These are phyloP conservation scores for Rhodotorula toruloides DNA, from an alignment of 768 basidiomycete species.

Conservation along the genomic window DNA sequence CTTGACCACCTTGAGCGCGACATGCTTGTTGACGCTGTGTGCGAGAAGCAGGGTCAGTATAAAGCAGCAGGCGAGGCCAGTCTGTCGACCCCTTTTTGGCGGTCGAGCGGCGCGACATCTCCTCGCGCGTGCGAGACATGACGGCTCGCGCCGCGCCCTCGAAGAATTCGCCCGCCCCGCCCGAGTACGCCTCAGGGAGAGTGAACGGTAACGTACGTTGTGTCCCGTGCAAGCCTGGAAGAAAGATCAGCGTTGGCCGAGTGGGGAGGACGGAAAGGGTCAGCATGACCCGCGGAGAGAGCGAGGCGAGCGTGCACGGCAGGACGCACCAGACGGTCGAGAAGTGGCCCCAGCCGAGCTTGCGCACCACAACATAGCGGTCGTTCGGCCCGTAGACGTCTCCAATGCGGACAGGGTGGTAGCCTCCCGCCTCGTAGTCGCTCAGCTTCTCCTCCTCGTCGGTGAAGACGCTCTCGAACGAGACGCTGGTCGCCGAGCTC, in stretches of 20 bases:
- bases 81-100: not conserved
- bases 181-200: no score
- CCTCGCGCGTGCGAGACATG: not conserved
- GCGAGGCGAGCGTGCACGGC: not conserved
- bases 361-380: constrained; percentile 78
- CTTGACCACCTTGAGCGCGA: constrained; percentile 98
- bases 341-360: constrained; percentile 97
- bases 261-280: not conserved
- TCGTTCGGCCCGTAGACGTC: constrained; percentile 53
- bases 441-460: constrained; percentile 45
- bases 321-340: constrained; percentile 70
- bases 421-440: constrained; percentile 43
- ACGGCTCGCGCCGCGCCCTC: not conserved
- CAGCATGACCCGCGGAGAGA: not conserved
- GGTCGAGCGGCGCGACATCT: no score
- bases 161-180: not conserved
- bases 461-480: constrained; percentile 40
- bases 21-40: constrained; percentile 84
- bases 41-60: not conserved
- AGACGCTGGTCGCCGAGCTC: constrained; percentile 27
- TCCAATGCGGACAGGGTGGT: constrained; percentile 42
- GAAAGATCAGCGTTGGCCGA: not conserved
- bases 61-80: not conserved
- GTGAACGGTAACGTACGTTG: no score
- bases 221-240: constrained; percentile 30